Evolutionary conservation across 2,329 filamentous ascomycete species (phyloP), one percentile per base, ranked within the genome.

Genomic region (Fusarium sp.): DNA sequence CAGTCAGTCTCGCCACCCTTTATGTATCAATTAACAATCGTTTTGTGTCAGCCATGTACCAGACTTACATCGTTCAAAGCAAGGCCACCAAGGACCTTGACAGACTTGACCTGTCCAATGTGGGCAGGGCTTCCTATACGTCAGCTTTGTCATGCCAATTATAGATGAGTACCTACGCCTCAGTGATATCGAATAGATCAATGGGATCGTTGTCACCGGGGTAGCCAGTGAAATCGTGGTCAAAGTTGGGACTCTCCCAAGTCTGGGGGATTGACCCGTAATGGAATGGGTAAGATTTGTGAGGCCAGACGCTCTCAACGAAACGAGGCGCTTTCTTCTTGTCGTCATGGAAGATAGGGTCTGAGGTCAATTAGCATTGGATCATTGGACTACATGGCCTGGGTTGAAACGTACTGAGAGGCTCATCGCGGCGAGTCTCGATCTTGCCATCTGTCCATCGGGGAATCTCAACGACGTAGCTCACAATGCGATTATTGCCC

Each of bases 231-330:
- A 82, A 81, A 22, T 79, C 73, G 49, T 84, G 82, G 22, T 81
- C 70, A 39, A 80, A 77, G 64, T 84, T 84, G 27, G 82, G 81
- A 54, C 80, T 81, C 72, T 84, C 83, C 83, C 83, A 84, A 0
- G 83, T 84, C 69, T 84, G 83, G 0, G 83, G 83, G 25, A 84
- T 82, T 8, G 83, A 84, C 0, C 83, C 83, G 53, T 84, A 84
- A 31, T 81, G 77, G 68, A 84, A 84, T 0, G 83, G 83, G 41
- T 84, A 84, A 0, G 81, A 78, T 74, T 81, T 83, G 74, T 84
- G 82, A 41, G 83, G 83, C 81, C 82, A 84, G 14, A 84, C 78
- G 31, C 78, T 83, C 55, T 82, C 80, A 17, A 84, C 82, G 27
- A 82, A 84, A 29, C 83, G 78, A 18, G 79, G 80, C 36, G 75